phyloP scores from a whole-genome alignment of 2,329 filamentous ascomycete species.

The Colletotrichum cereale region DNA sequence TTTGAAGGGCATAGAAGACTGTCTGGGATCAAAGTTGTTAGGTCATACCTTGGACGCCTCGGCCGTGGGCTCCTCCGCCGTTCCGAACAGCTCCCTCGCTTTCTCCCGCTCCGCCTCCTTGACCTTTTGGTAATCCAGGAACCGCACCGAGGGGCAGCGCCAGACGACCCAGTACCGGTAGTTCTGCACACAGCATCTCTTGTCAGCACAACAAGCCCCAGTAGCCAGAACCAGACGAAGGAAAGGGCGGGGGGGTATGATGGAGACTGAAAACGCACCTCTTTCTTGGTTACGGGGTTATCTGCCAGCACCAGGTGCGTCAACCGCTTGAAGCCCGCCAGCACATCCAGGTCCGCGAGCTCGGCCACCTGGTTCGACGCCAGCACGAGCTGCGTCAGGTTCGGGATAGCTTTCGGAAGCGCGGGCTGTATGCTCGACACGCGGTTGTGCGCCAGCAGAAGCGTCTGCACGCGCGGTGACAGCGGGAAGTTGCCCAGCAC shows the following conservation, averaged over 20 bases:
- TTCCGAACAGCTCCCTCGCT: slow-evolving; percentile 87
- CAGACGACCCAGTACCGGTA: slow-evolving; percentile 95
- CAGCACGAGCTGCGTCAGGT: slow-evolving; percentile 84
- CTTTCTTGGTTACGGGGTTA: slow-evolving; percentile 92
- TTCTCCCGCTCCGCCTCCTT: slow-evolving; percentile 85
- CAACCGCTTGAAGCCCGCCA: slow-evolving; percentile 76
- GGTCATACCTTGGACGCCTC: slow-evolving; percentile 75
- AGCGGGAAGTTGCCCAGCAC: slow-evolving; percentile 92
- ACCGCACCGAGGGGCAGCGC: slow-evolving; percentile 85
- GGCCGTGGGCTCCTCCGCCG: slow-evolving; percentile 79
- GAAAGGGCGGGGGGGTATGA: background rate
- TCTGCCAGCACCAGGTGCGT: slow-evolving; percentile 86
- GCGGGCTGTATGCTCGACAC: slow-evolving; percentile 83
- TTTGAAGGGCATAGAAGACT: background rate
- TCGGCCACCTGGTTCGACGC: slow-evolving; percentile 86
- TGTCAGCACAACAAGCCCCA: slow-evolving; percentile 17
- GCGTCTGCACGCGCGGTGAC: slow-evolving; percentile 86
- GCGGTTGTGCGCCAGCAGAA: slow-evolving; percentile 91
- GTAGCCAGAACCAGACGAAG: background rate
- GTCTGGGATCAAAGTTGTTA: background rate
- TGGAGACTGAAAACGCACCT: slow-evolving; percentile 70
- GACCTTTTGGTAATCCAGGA: slow-evolving; percentile 93
- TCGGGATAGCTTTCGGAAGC: slow-evolving; percentile 81
- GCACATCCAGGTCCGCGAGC: slow-evolving; percentile 87
- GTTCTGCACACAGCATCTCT: slow-evolving; percentile 66